Base-by-base conservation (phyloP, 176 grass and related monocot species). In the Secale cereale region DNA sequence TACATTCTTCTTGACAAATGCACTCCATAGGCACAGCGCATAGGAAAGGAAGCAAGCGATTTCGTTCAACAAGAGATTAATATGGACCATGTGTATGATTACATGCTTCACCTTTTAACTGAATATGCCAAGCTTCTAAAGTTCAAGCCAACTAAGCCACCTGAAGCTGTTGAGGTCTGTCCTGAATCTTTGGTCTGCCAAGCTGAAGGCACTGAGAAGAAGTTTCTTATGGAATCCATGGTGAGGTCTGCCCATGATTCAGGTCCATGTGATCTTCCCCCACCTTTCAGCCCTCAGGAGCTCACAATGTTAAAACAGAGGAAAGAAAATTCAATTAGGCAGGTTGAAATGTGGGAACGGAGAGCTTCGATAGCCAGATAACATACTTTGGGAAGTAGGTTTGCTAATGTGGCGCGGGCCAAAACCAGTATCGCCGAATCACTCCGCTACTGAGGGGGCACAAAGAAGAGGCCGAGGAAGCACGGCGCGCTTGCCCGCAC, bases 31-130 rank as follows among this genome's bases (percentile, higher is more conserved):
- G 93, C 93, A 77, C 87, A 91, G n/a, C 71, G 76, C 52, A 91
- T 99, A 69, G 97, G 93, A 57, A 94, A 89, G 59, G 83, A 88
- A 86, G 90, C 90, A 30, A 99, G 91, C 66, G 50, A 81, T 81
- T 99, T 94, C 31, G 72, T 95, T 62, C 76, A 90, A 76, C 71
- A 92, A 61, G 82, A 96, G 40, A 46, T 99, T 35, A 96, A 36
- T 36, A 96, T 99, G 90, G 93, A 94, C 6, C 80, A 85, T 52
- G 90, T 96, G 65, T 94, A 96, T 31, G 93, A 92, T 56, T 99
- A 99, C 77, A 99, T 99, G 94, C 78, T 96, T 70, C 97, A 94
- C 87, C 84, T 96, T 37, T 60, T 99, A 81, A 92, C 74, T 0
- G 91, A 96, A 33, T 99, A 99, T 74, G 83, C 93, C 12, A 94